Evolutionary conservation across 2,329 filamentous ascomycete genomes (phyloP), one percentile per base, ranked within the genome.

Genomic region (Fusarium nanum): DNA sequence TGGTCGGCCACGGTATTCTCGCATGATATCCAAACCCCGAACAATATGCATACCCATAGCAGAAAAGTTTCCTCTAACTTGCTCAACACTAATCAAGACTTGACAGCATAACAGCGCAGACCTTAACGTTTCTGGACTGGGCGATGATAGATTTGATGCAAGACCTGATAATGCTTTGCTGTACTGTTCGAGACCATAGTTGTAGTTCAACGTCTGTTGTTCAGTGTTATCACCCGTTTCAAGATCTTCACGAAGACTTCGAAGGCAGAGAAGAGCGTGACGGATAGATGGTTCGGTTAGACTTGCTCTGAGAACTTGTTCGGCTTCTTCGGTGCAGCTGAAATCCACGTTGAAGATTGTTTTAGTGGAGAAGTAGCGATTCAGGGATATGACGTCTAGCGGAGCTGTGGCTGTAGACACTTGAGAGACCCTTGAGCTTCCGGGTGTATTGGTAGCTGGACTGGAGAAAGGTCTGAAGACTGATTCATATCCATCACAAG

Each of bases 11-110:
- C 77, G 77, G 53, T 80, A 76, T 68, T 83, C 78, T 64, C 75
- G 78, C 78, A 84, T 81, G 68, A 84, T 83, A n/a, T 72, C 75
- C 46, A 84, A 77, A 58, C 83, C 83, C 56, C 67, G 79, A 68
- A 82, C 76, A 23, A 83, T 79, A 57, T 84, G 83, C 46, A 81
- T 79, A 42, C 76, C 78, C 81, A 84, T 82, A 40, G 81, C 77
- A 63, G 75, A 61, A 40, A 79, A 82, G 56, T 83, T 82, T 7
- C 74, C 72, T 30, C 76, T 76, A 55, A 81, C 78, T 75, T 84
- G 81, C 69, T 84, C 82, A 59, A 84, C 83, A 68, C 83, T 83
- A 69, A 84, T 83, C 66, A 84, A 80, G 42, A 84, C 71, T 66
- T 84, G 81, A 70, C 83, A 85, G 75, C 83, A 85, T 60, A 83